Percentiles rank a stretch among this genome's conserved stretches.
Evolutionary conservation across 495 filamentous ascomycete species (phyloP).

Genomic region (Penicillium nucicola): DNA sequence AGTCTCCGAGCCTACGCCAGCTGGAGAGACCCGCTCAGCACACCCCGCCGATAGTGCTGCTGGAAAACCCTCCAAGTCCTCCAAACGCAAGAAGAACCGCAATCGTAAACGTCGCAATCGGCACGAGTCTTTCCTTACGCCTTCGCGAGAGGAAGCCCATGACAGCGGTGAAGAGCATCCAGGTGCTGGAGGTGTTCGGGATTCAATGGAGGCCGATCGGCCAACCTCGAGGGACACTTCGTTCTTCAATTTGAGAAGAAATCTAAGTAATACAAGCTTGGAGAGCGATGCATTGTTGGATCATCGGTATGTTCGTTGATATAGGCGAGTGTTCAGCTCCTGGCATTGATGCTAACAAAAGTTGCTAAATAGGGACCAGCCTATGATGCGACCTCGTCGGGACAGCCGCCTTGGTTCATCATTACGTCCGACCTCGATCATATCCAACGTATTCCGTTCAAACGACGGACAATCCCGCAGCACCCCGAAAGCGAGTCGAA

Average conservation of each 20-base stretch:
- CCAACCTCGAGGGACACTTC: conserved; percentile 29
- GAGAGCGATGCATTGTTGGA: conserved; percentile 79
- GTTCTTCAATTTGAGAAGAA: conserved; percentile 59
- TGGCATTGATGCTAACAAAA: conserved; percentile 1
- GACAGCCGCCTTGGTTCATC: conserved; percentile 50
- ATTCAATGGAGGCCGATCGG: conserved; percentile 28
- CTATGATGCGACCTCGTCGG: conserved; percentile 65
- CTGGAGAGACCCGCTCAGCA: conserved; percentile 18
- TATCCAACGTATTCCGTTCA: conserved; percentile 23
- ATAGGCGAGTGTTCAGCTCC: background rate
- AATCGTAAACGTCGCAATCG: conserved; percentile 42
- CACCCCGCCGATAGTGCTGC: conserved; percentile 22
- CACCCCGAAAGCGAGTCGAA: conserved; percentile 26
- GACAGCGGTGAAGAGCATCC: conserved; percentile 15
- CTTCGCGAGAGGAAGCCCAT: conserved; percentile 25
- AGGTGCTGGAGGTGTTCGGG: conserved; percentile 21
- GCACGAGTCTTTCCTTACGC: conserved; percentile 35
- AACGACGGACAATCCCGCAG: conserved; percentile 25
- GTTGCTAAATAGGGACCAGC: conserved; percentile 56
- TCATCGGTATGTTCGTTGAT: conserved; percentile 56
- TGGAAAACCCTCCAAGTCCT: conserved; percentile 24
- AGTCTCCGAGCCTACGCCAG: conserved; percentile 15
- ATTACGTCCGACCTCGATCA: conserved; percentile 42
- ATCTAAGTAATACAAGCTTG: conserved; percentile 74
- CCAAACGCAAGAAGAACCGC: conserved; percentile 40